Evolutionary conservation across 2,329 filamentous ascomycete genomes (phyloP).

Genomic region (Trichoderma sp.): DNA sequence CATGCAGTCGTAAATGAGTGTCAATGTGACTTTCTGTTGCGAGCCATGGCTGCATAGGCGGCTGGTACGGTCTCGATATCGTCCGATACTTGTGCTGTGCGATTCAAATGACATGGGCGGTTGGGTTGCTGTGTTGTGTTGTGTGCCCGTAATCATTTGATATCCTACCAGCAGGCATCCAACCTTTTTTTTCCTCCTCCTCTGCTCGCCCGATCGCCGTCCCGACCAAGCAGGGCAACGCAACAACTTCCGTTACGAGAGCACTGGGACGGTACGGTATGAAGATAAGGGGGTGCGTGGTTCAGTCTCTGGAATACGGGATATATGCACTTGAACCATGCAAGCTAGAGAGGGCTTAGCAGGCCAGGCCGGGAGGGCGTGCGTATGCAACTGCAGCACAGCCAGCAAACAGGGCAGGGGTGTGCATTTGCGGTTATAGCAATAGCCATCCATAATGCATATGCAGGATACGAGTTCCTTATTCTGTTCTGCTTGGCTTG

Average conservation of each 20-base stretch:
- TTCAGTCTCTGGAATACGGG: constrained; percentile 4
- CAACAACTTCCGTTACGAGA: not conserved
- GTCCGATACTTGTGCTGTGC: not conserved
- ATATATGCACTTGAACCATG: not conserved
- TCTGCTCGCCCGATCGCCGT: not conserved
- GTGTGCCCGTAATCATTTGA: no score
- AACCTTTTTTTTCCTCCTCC: not conserved
- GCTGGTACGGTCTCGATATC: not conserved
- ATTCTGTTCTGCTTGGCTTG: not conserved
- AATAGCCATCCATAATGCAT: not conserved
- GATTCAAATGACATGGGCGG: no score
- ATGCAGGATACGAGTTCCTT: constrained; percentile 1
- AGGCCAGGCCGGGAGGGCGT: not conserved
- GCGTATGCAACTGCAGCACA: not conserved
- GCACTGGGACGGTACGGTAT: not conserved
- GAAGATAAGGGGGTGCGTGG: not conserved
- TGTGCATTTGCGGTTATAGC: not conserved
- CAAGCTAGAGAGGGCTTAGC: constrained; percentile 12
- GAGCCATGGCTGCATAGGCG: not conserved
- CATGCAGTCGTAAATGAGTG: not conserved
- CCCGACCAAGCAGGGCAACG: not conserved
- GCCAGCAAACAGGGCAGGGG: constrained; percentile 2
- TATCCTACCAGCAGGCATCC: not conserved
- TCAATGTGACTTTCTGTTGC: constrained; percentile 9
- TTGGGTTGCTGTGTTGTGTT: no score